These are phyloP conservation scores for Yarrowia sp. DNA, from an alignment of 805 yeast species.

Conservation along the genomic window DNA sequence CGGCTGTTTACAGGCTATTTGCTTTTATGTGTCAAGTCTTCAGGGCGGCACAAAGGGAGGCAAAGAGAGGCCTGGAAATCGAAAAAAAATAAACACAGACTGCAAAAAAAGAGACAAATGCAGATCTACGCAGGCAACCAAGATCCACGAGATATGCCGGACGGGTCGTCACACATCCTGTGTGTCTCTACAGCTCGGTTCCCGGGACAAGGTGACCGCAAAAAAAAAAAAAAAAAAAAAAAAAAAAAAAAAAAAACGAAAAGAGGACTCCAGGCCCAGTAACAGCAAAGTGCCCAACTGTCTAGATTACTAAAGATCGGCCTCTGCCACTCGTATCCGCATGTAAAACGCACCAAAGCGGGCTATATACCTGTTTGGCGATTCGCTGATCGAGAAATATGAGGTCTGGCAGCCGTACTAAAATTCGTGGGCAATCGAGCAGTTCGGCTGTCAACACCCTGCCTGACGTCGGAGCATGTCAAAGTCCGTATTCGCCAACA, in stretches of 20 bases:
- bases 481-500: neutral
- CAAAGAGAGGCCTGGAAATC: neutral
- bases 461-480: neutral
- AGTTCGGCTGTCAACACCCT: neutral
- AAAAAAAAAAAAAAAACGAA: neutral
- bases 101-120: neutral
- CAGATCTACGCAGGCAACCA: constrained; percentile 22
- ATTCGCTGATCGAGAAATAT: neutral
- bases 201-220: neutral
- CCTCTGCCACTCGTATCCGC: no score
- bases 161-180: neutral
- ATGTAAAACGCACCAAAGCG: no score
- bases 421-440: neutral
- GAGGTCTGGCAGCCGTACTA: neutral
- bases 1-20: neutral
- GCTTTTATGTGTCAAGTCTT: constrained; percentile 3
- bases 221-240: neutral
- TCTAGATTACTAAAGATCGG: no score
- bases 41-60: neutral
- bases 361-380: neutral
- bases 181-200: neutral
- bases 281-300: no score
- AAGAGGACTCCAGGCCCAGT: no score
- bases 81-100: neutral
- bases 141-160: constrained; percentile 21